Conservation (phyloP, 805 yeast species). For the Candida maltosa region DNA sequence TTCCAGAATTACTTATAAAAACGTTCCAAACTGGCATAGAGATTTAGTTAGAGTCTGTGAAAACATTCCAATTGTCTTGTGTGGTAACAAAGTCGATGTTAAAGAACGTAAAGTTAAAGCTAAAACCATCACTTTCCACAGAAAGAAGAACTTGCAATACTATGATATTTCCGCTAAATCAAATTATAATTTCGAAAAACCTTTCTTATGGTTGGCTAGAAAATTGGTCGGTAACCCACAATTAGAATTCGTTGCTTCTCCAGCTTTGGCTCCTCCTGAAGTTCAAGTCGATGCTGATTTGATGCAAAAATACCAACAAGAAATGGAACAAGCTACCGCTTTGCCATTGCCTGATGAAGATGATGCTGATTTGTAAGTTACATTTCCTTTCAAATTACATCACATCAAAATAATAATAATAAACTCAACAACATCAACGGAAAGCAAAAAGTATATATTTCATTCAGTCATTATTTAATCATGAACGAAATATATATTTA, state of each 20-base stretch:
- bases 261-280: conserved; percentile 99
- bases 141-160: conserved; percentile 99
- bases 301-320: conserved; percentile 98
- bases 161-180: conserved; percentile 99
- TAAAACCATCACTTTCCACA: conserved; percentile 99
- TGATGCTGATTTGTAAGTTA: conserved; percentile 90
- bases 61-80: conserved; percentile 96
- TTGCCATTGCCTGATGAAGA: conserved; percentile 99
- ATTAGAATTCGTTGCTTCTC: conserved; percentile 97
- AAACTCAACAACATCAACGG: too few relatives aligned
- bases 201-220: conserved; percentile 99
- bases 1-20: conserved; percentile 98
- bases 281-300: conserved; percentile 94
- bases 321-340: conserved; percentile 99
- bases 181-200: conserved; percentile 99
- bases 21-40: conserved; percentile 99
- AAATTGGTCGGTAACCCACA: conserved; percentile 97
- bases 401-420: too few relatives aligned
- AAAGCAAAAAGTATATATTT: too few relatives aligned
- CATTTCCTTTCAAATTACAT: too few relatives aligned
- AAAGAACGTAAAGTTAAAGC: conserved; percentile 99
- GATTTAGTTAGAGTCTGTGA: conserved; percentile 99
- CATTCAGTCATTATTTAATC: too few relatives aligned
- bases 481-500: too few relatives aligned
- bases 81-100: conserved; percentile 99